Base-by-base conservation (phyloP, 169 alveolate species). In the Plasmodium adleri region DNA sequence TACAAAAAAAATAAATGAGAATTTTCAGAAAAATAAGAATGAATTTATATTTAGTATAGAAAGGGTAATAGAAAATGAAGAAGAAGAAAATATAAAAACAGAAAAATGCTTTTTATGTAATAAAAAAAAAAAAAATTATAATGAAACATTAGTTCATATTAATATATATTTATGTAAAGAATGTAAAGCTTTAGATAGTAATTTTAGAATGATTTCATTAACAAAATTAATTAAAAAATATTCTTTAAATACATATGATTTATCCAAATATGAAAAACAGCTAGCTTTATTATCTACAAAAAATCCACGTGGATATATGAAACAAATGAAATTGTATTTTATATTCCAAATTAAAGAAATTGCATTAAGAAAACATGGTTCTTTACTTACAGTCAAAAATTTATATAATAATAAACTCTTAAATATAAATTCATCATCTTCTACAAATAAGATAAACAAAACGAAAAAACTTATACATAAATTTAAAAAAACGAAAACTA, bases 271-370 rank as follows among this genome's bases (percentile, higher is more conserved):
- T 56, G 85, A 83, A 83, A 83, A 83, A 9, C 54, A 83, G 2
- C 56, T 83, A 50, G 83, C 83, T 22, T 50, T 83, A 4, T 54
- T 83, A 0, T 67, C 72, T 8, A 83, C 85, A 1, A 83, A 83
- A 26, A 83, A 83, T 43, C 91, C 91, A 54, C 72, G 91, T 26
- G 91, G 91, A 3, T 83, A 83, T 56, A 43, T 75, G 26, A 83
- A 83, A 9, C 72, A 83, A 47, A 83, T 83, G 91, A 83, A 83
- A 8, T 47, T 83, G 0, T 83, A 68, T 32, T 83, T 83, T 68
- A 20, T 83, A 20, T 83, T 83, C 58, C 91, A 83, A 83, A 83
- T 83, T 7, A 83, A 83, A 68, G 91, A 83, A 83, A 62, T 83
- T 39, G 91, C 91, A 7, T 67, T 83, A 67, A 17, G 91, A 32